Percentiles rank a stretch among this genome's conserved stretches.
Evolutionary conservation across 1,284 basidiomycete genomes (phyloP).

Genomic region (Pterulicium gracile): DNA sequence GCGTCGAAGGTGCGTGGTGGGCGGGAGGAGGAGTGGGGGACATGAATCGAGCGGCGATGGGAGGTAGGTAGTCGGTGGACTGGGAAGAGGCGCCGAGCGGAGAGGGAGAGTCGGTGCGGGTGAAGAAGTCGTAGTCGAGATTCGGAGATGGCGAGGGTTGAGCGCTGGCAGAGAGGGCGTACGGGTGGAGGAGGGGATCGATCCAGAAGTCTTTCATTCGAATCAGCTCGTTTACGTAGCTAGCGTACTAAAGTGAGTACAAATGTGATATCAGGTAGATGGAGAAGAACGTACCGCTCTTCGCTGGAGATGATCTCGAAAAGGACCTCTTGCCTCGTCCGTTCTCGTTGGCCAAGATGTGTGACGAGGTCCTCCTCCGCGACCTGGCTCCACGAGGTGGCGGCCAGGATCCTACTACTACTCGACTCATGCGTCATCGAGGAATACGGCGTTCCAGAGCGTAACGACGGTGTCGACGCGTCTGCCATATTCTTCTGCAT

Average conservation of each 20-base stretch:
- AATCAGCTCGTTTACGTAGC: conserved; percentile 85
- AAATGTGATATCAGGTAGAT: conserved; percentile 10
- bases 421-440: conserved; percentile 55
- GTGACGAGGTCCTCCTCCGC: conserved; percentile 92
- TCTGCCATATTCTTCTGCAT: conserved; percentile 38
- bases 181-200: conserved; percentile 80
- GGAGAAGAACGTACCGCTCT: conserved; percentile 59
- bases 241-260: conserved; percentile 21
- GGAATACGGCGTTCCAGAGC: conserved; percentile 71
- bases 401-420: conserved; percentile 65
- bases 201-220: conserved; percentile 93
- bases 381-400: conserved; percentile 90
- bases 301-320: conserved; percentile 98
- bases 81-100: conserved; percentile 31
- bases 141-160: conserved; percentile 42
- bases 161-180: conserved; percentile 34
- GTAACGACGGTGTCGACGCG: conserved; percentile 52
- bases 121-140: conserved; percentile 53
- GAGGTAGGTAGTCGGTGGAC: conserved; percentile 65
- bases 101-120: conserved; percentile 39
- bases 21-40: conserved; percentile 55
- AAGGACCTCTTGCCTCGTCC: conserved; percentile 92
- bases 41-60: conserved; percentile 89
- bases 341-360: conserved; percentile 86
- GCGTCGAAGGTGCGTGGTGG: conserved; percentile 28